These are phyloP conservation scores for Suhomyces panamericanus DNA, from an alignment of 1,139 yeast genomes.

Conservation along the genomic window DNA sequence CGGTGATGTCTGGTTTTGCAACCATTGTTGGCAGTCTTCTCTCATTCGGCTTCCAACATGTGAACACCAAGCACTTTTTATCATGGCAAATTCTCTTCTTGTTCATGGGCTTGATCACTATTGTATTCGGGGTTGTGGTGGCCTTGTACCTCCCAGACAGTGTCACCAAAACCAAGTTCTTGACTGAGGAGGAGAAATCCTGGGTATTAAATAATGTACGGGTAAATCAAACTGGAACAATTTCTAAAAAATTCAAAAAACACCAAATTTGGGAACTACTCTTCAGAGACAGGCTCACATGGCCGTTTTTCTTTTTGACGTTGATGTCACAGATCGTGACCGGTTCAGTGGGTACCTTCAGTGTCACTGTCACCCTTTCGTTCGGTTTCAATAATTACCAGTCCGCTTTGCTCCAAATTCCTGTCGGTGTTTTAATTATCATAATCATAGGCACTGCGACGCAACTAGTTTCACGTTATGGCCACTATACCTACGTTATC, in stretches of 20 bases:
- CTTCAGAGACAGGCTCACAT: slow-evolving; percentile 36
- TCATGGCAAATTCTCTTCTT: slow-evolving; percentile 45
- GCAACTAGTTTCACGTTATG: slow-evolving; percentile 29
- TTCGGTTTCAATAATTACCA: slow-evolving; percentile 36
- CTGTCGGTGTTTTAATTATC: slow-evolving; percentile 40
- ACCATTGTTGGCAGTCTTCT: slow-evolving; percentile 43
- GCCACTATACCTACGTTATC: slow-evolving; percentile 29
- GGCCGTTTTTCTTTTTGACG: slow-evolving; percentile 38
- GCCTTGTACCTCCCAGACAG: slow-evolving; percentile 37
- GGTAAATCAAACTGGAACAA: slow-evolving; percentile 29
- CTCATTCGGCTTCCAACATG: slow-evolving; percentile 44
- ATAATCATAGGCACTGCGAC: slow-evolving; percentile 34
- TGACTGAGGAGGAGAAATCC: slow-evolving; percentile 37
- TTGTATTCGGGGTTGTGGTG: slow-evolving; percentile 32
- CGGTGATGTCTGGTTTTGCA: slow-evolving; percentile 41
- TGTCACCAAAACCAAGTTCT: slow-evolving; percentile 41
- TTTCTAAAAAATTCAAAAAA: slow-evolving; percentile 26
- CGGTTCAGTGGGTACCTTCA: slow-evolving; percentile 42
- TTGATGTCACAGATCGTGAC: slow-evolving; percentile 40
- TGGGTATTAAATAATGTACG: slow-evolving; percentile 20
- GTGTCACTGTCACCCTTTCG: slow-evolving; percentile 39
- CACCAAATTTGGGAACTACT: slow-evolving; percentile 33
- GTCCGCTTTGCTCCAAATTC: slow-evolving; percentile 43
- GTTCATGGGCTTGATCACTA: slow-evolving; percentile 38
- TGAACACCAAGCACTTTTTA: slow-evolving; percentile 24